Evolutionary conservation across 2,329 filamentous ascomycete genomes (phyloP).

Genomic region (Dactylellina parvicollis): DNA sequence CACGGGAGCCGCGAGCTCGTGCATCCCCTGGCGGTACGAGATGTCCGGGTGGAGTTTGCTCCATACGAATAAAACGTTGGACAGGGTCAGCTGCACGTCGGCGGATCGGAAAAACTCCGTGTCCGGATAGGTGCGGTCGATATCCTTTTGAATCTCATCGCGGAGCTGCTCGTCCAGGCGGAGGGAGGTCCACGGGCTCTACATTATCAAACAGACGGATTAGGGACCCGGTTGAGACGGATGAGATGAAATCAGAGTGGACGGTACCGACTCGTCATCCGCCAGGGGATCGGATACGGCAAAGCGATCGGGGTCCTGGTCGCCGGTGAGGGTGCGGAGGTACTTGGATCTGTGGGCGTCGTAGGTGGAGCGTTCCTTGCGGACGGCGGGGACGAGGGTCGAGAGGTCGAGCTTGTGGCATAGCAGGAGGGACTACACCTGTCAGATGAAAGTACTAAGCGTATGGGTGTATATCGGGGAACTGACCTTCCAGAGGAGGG

Average conservation of each 20-base stretch:
- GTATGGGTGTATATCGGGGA: neutral
- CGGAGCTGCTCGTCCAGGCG: constrained; percentile 84
- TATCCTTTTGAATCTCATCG: constrained; percentile 91
- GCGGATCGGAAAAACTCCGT: constrained; percentile 87
- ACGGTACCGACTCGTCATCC: constrained; percentile 76
- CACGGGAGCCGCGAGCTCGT: constrained; percentile 90
- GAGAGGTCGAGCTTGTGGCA: constrained; percentile 53
- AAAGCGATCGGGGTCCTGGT: constrained; percentile 48
- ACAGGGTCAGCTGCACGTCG: constrained; percentile 78
- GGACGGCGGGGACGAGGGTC: constrained; percentile 46
- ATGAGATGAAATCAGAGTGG: constrained; percentile 5
- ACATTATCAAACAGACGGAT: constrained; percentile 54
- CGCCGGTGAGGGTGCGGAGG: constrained; percentile 43
- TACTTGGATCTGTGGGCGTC: constrained; percentile 52
- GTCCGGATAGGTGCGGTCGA: constrained; percentile 88
- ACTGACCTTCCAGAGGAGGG: constrained; percentile 46
- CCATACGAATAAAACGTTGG: constrained; percentile 92
- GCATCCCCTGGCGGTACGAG: constrained; percentile 98
- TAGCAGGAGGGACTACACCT: constrained; percentile 33
- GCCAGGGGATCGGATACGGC: constrained; percentile 76
- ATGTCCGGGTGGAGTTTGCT: constrained; percentile 88
- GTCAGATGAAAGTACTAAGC: neutral
- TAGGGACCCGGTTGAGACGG: constrained; percentile 15
- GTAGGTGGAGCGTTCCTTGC: constrained; percentile 55
- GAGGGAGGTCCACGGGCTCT: constrained; percentile 80